A percentile compares a stretch with the other conserved stretches of the same genome.
Conservation (phyloP, 2,329 filamentous ascomycete genomes). For the Colletotrichum magnum region DNA sequence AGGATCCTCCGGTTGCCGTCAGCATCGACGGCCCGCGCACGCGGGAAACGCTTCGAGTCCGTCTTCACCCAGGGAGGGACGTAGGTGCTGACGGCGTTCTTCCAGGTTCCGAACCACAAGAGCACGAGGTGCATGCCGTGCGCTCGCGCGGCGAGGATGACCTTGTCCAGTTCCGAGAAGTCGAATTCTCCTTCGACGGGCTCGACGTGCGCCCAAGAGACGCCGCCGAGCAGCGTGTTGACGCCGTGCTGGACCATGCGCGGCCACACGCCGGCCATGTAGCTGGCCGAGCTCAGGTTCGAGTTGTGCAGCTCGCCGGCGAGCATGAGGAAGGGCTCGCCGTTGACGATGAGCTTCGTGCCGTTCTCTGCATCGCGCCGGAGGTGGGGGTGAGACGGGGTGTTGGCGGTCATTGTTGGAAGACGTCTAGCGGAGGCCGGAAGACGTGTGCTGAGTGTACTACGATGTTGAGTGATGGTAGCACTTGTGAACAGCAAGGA, state of each 20-base stretch:
- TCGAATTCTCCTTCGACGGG: conserved; percentile 47
- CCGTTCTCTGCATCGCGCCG: background rate
- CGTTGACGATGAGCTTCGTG: conserved; percentile 47
- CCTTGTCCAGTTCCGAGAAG: conserved; percentile 46
- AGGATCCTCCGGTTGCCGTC: background rate
- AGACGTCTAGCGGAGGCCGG: too few relatives aligned
- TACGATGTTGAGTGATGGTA: too few relatives aligned
- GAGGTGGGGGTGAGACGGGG: too few relatives aligned
- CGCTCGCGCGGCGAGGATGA: conserved; percentile 43
- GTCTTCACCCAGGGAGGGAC: conserved; percentile 9
- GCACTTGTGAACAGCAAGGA: too few relatives aligned
- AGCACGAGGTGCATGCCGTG: conserved; percentile 25
- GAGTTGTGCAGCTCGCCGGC: conserved; percentile 50
- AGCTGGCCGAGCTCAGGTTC: conserved; percentile 38
- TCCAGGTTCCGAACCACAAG: conserved; percentile 24
- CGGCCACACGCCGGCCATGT: conserved; percentile 46
- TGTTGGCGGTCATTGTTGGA: too few relatives aligned
- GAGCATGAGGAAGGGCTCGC: conserved; percentile 49
- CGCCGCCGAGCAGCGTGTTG: conserved; percentile 49
- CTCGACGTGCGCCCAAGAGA: conserved; percentile 51
- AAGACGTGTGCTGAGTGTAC: too few relatives aligned
- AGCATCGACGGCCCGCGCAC: background rate
- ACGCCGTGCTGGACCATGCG: conserved; percentile 44
- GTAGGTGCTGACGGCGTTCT: background rate
- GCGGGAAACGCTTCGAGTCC: conserved; percentile 7